Base-by-base conservation (phyloP, 2,329 filamentous ascomycete species). In the Phyllosticta paracitricarpa region DNA sequence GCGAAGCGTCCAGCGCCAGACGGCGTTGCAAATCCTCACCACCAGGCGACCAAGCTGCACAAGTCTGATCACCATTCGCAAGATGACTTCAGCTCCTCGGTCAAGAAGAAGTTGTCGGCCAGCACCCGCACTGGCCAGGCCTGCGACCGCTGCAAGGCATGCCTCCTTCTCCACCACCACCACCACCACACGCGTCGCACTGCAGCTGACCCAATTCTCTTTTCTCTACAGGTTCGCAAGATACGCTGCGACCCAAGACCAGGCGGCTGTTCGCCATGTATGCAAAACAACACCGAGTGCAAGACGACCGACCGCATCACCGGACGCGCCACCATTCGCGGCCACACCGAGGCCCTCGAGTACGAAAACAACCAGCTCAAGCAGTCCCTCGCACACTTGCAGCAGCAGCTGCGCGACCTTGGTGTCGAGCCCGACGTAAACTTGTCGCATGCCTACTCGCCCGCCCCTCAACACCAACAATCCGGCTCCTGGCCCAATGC, bases 291-390 rank as follows among this genome's bases (percentile, higher is more conserved):
- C 65, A 84, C 88, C 67, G 84, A 89, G 69, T 96, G 91, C 76
- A 87, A 84, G 75, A 91, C 91, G 59, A 96, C 91, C 62, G 91
- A 96, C 73, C 86, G 91, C 67, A 90, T 94, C 69, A 92, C 89
- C 3, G 89, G 90, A 62, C 86, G 88, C 64, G 89, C 90, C 57
- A 88, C 89, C 63, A 84, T 86, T 62, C 81, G 91, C 67, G 91
- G 91, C 59, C 91, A 93, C 69, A 80, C 89, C 65, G 87, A 92
- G 70, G 83, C 86, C 66, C 79, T 94, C 61, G 89, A 96, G 73
- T 81, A 82, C 63, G 85, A 91, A 69, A 86, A 87, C 72, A 78
- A 75, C n/a, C 81, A 82, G 66, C 82, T 93, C 77, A 79, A 86
- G 65, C 77, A 79, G 61, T 85, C 86, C 66, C 82, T 93, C 51